Evolutionary conservation across 768 basidiomycete species (phyloP), one percentile per base, ranked within the genome.

Genomic region (Fomitopsis serialis): DNA sequence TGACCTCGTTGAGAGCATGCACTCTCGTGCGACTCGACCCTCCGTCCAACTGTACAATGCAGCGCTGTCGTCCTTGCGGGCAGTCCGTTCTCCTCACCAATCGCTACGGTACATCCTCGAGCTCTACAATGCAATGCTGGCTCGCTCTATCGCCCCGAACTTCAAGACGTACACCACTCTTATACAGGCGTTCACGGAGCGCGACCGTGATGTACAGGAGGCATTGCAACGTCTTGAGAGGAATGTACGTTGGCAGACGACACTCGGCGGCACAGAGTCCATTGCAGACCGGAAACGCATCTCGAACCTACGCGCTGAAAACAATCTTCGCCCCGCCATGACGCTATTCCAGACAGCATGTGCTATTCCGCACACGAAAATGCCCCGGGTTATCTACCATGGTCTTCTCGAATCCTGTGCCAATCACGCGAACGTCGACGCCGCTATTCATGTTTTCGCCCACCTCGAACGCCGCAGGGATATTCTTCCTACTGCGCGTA

Each of bases 71-170:
- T 43, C 52, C 2, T 25, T 92, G 2, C 61, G 72, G 35, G 61
- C 68, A 25, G 70, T 77, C 48, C 76, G 84, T 58, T 42, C 53
- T 17, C 52, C 63, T 13, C 82, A 81, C 8, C 79, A 80, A 57
- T 79, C 82, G 4, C 74, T 91, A 24, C 68, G 75, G 0, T 63
- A 75, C 37, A 68, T 91, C 35, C 65, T 87, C 52, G 78, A 83
- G 47, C 75, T 82, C 2, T 95, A 93, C 71, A 80, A 89, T 57
- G 74, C 81, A 43, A 81, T 95, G 76, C 70, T 92, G 51, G 69
- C 74, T 23, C 74, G 70, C 25, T 76, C 79, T n/a, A 63, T 93
- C 7, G 62, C 78, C 0, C 91, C 93, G 4, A 84, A 84, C 49
- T 56, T 72, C 17, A 61, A 68, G 42, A 92, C 90, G 0, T 93